A percentile compares a stretch with the other conserved stretches of the same genome.
These are phyloP conservation scores for Picea abies DNA, from an alignment of 83 land plant genomes.

Conservation along the genomic window DNA sequence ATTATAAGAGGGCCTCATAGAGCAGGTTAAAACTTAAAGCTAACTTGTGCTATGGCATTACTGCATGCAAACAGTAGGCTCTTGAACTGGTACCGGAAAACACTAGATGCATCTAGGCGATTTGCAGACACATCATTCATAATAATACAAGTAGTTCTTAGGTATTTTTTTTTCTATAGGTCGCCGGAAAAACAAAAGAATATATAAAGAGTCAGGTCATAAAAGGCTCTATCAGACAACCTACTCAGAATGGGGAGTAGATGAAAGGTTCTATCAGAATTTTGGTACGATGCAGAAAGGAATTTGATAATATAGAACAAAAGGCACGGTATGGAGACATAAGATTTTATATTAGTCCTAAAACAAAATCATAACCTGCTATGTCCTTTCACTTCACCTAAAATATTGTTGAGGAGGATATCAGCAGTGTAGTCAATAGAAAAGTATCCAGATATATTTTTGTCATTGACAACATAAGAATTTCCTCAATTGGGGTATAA, in stretches of 20 bases:
- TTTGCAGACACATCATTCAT: neutral
- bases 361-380: neutral
- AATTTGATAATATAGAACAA: neutral
- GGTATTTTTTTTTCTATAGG: neutral
- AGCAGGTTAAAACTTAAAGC: too few relatives aligned
- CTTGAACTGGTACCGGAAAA: neutral
- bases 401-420: conserved; percentile 22
- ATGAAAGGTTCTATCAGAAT: too few relatives aligned
- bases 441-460: conserved; percentile 48
- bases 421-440: conserved; percentile 40
- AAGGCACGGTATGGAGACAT: neutral
- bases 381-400: neutral
- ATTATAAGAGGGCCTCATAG: too few relatives aligned
- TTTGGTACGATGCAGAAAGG: too few relatives aligned
- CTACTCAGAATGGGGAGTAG: neutral
- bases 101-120: neutral
- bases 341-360: neutral
- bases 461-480: conserved; percentile 50
- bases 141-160: neutral
- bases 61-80: neutral
- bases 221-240: neutral
- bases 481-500: conserved; percentile 28
- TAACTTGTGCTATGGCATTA: neutral
- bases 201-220: neutral
- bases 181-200: neutral